Evolutionary conservation across 1,284 basidiomycete genomes (phyloP).

Genomic region (Cryptococcus sp.): DNA sequence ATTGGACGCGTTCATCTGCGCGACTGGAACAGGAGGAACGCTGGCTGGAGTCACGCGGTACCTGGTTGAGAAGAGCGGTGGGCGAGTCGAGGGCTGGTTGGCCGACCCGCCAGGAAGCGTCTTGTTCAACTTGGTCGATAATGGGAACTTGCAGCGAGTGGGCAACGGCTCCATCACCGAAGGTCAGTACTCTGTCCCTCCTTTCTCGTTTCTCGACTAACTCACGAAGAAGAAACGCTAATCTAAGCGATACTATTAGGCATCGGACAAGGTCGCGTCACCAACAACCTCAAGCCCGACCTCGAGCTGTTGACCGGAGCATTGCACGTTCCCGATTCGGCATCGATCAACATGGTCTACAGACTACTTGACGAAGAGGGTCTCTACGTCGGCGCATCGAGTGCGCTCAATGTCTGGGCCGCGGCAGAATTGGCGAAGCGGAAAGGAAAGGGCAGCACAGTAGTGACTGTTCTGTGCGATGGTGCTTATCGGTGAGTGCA

Average conservation of each 20-base stretch:
- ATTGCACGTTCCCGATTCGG: conserved; percentile 82
- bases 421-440: conserved; percentile 84
- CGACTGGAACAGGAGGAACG: conserved; percentile 95
- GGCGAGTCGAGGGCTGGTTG: conserved; percentile 85
- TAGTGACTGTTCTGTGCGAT: conserved; percentile 91
- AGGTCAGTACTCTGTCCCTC: conserved; percentile 64
- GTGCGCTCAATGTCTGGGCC: conserved; percentile 93
- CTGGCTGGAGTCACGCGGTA: conserved; percentile 85
- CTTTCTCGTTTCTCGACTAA: conserved; percentile 4
- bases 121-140: conserved; percentile 79
- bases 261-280: conserved; percentile 96
- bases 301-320: conserved; percentile 78
- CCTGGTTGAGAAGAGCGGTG: conserved; percentile 79
- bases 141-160: conserved; percentile 74
- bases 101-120: conserved; percentile 97
- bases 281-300: conserved; percentile 88
- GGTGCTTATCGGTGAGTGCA: conserved; percentile 74
- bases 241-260: conserved; percentile 57
- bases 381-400: conserved; percentile 93
- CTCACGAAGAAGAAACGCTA: not conserved
- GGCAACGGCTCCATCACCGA: conserved; percentile 92
- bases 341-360: conserved; percentile 92
- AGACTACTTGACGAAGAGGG: conserved; percentile 90
- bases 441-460: conserved; percentile 73
- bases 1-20: conserved; percentile 86